phyloP scores from a whole-genome alignment of 2,329 filamentous ascomycete genomes.

The Xylaria sp. region DNA sequence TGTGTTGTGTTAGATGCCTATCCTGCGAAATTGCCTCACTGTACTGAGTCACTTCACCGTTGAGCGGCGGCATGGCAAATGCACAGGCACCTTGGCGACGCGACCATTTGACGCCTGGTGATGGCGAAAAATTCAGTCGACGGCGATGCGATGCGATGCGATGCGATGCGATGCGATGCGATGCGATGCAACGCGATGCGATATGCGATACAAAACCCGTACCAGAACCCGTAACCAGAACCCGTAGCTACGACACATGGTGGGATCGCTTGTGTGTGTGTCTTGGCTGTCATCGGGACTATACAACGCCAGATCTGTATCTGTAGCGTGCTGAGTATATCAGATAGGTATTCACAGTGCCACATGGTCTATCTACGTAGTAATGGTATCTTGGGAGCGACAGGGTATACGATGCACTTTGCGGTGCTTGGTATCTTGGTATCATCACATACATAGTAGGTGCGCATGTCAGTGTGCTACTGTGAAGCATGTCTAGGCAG shows the following conservation, averaged over 20 bases:
- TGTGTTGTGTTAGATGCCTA: slow-evolving; percentile 27
- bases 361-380: neutral
- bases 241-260: slow-evolving; percentile 18
- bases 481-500: neutral
- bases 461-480: neutral
- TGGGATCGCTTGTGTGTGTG: slow-evolving; percentile 16
- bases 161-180: neutral
- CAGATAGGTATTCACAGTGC: slow-evolving; percentile 3
- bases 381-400: neutral
- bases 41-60: slow-evolving; percentile 36
- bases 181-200: neutral
- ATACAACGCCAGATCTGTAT: slow-evolving; percentile 4
- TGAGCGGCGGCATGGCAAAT: slow-evolving; percentile 24
- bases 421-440: neutral
- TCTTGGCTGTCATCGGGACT: slow-evolving; percentile 10
- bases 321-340: neutral
- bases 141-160: neutral
- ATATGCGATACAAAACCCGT: slow-evolving; percentile 20
- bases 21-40: slow-evolving; percentile 25
- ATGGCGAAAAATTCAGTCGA: slow-evolving; percentile 13
- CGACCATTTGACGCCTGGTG: slow-evolving; percentile 27
- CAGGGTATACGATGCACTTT: slow-evolving; percentile 11
- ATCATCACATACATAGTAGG: too few relatives aligned
- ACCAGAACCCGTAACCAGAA: slow-evolving; percentile 26
- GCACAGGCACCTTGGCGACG: slow-evolving; percentile 31